A percentile compares a stretch with the other conserved stretches of the same genome.
phyloP scores from a whole-genome alignment of 1,139 yeast genomes.

The Trichomonascaceae sp. region DNA sequence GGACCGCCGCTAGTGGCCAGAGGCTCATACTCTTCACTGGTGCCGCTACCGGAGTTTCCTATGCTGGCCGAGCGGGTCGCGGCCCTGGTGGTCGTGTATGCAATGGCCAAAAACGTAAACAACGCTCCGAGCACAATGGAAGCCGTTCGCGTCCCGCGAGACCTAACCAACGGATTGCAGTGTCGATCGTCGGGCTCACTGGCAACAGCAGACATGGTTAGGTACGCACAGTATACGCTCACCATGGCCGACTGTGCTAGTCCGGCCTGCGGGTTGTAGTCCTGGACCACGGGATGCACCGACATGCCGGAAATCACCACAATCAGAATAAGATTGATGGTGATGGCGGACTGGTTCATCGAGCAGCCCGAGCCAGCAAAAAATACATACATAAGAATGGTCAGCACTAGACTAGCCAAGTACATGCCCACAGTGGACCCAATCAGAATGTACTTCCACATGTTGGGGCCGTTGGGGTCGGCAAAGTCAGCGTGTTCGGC shows the following conservation, averaged over 20 bases:
- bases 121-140: conserved; percentile 83
- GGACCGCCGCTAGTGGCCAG: too few relatives aligned
- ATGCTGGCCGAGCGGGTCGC: conserved; percentile 37
- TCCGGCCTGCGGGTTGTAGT: conserved; percentile 88
- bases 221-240: conserved; percentile 80
- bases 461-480: conserved; percentile 68
- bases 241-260: conserved; percentile 96
- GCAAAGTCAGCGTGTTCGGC: conserved; percentile 81
- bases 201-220: conserved; percentile 87
- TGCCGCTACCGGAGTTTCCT: conserved; percentile 8
- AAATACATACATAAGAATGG: conserved; percentile 66
- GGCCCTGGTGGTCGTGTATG: conserved; percentile 94
- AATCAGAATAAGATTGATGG: conserved; percentile 56
- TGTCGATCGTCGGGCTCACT: conserved; percentile 89
- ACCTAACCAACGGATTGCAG: conserved; percentile 86
- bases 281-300: conserved; percentile 75
- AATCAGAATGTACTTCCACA: conserved; percentile 72
- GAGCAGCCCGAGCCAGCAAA: conserved; percentile 79
- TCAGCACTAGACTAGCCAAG: conserved; percentile 54
- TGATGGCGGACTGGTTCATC: conserved; percentile 82
- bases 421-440: conserved; percentile 88
- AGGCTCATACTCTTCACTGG: conserved; percentile 18
- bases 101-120: conserved; percentile 89
- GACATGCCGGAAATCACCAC: conserved; percentile 57
- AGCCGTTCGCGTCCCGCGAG: conserved; percentile 80